A percentile compares a stretch with the other conserved stretches of the same genome.
These are phyloP conservation scores for Fusarium nisikadoi DNA, from an alignment of 2,329 filamentous ascomycete genomes.

Conservation along the genomic window DNA sequence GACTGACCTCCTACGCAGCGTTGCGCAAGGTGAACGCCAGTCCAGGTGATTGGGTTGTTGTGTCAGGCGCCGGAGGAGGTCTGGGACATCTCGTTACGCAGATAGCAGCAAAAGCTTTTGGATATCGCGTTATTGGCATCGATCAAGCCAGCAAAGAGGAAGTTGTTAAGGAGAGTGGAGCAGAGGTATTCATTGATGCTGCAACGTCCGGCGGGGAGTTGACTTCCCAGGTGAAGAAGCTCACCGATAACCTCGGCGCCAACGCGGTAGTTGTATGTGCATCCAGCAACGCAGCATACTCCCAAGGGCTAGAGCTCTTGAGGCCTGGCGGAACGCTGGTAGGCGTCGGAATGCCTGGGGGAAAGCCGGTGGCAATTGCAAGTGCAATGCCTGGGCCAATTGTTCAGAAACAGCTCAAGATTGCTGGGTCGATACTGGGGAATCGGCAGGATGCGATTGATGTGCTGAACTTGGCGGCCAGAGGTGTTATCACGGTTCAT, in stretches of 20 bases:
- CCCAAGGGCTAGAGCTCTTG: background rate
- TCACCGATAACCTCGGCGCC: background rate
- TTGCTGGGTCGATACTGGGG: background rate
- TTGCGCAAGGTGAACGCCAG: fast-evolving
- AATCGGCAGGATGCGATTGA: background rate
- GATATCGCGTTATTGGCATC: background rate
- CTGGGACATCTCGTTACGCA: background rate
- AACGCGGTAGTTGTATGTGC: background rate
- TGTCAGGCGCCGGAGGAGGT: background rate
- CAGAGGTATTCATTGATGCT: background rate
- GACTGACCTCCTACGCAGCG: background rate
- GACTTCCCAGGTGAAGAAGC: background rate
- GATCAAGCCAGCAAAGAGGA: background rate
- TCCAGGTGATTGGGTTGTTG: background rate
- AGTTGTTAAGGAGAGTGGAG: background rate
- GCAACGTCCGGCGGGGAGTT: background rate
- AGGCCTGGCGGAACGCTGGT: background rate
- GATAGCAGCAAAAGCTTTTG: background rate
- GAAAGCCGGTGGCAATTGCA: background rate
- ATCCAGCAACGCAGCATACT: background rate
- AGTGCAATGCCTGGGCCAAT: background rate
- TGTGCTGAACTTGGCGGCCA: background rate
- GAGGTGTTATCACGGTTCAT: background rate
- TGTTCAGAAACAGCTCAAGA: background rate
- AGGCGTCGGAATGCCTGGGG: background rate